These are phyloP conservation scores for Neonothopanus nambi DNA, from an alignment of 1,284 basidiomycete species.

Conservation along the genomic window DNA sequence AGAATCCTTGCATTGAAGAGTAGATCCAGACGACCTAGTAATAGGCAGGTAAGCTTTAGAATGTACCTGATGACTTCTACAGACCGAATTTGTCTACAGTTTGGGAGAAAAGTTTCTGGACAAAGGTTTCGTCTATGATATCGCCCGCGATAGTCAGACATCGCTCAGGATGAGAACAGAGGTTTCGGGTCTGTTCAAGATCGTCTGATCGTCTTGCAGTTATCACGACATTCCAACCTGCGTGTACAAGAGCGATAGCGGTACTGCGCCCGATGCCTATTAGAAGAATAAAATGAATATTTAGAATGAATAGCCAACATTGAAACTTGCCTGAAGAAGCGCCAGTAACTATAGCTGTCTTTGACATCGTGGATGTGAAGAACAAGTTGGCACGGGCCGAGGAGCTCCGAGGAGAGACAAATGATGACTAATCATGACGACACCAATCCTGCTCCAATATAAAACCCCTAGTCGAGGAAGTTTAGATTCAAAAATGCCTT, in stretches of 20 bases:
- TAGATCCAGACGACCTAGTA: conserved; percentile 69
- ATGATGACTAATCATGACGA: no score
- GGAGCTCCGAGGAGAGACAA: no score
- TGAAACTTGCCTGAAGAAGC: conserved; percentile 16
- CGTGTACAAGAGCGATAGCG: conserved; percentile 50
- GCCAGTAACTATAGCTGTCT: conserved; percentile 17
- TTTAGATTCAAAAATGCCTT: not conserved
- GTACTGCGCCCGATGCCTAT: conserved; percentile 38
- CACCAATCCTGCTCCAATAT: not conserved
- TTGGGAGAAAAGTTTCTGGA: conserved; percentile 57
- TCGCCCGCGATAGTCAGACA: conserved; percentile 60
- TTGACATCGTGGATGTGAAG: not conserved
- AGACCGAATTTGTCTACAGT: conserved; percentile 60
- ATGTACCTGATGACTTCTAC: conserved; percentile 13
- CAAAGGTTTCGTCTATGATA: conserved; percentile 60
- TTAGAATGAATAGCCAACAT: no score
- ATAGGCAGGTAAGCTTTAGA: not conserved
- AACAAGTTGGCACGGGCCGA: no score
- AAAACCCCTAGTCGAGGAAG: not conserved
- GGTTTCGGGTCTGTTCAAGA: conserved; percentile 55
- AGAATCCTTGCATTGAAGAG: conserved; percentile 73
- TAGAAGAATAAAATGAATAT: not conserved
- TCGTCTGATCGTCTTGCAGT: conserved; percentile 57
- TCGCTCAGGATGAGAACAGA: conserved; percentile 42
- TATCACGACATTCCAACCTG: conserved; percentile 61